phyloP scores from a whole-genome alignment of 352 stramenopile genomes.

The Phytophthora rubi region DNA sequence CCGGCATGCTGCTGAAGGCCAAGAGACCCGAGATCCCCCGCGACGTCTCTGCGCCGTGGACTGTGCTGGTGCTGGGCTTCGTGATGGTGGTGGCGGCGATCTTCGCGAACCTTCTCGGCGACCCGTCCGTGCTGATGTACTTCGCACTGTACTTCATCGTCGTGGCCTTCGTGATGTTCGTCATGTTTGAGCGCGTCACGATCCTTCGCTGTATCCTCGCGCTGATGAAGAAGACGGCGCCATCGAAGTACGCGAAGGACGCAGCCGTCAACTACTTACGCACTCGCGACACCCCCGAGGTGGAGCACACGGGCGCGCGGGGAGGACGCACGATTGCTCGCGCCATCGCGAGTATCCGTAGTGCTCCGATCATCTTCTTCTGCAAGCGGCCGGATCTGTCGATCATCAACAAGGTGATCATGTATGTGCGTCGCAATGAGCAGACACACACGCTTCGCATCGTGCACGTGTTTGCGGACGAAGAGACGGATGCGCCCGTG shows the following conservation, averaged over 20 bases:
- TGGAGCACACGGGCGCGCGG: conserved; percentile 44
- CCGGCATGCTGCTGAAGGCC: conserved; percentile 83
- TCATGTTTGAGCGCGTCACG: conserved; percentile 58
- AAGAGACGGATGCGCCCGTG: conserved; percentile 20
- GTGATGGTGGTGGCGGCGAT: conserved; percentile 53
- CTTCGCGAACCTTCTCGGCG: conserved; percentile 52
- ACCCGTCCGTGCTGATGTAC: conserved; percentile 54
- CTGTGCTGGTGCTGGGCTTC: conserved; percentile 29
- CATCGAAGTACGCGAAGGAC: conserved; percentile 35
- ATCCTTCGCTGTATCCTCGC: conserved; percentile 44
- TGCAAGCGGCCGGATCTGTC: conserved; percentile 84
- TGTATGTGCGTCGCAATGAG: conserved; percentile 88
- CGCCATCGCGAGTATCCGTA: conserved; percentile 51
- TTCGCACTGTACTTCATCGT: conserved; percentile 61
- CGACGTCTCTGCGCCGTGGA: conserved; percentile 64
- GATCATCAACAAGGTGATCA: conserved; percentile 89
- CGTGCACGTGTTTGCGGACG: conserved; percentile 67
- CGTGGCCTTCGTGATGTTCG: conserved; percentile 47
- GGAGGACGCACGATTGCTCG: conserved; percentile 53
- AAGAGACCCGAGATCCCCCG: conserved; percentile 78
- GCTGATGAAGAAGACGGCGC: conserved; percentile 45
- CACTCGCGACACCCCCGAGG: conserved; percentile 9
- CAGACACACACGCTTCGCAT: conserved; percentile 86
- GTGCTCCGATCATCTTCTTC: conserved; percentile 84
- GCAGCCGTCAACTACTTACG: conserved; percentile 46